A percentile compares a stretch with the other conserved stretches of the same genome.
Conservation (phyloP, 495 filamentous ascomycete species). For the Baudoinia panamericana region DNA sequence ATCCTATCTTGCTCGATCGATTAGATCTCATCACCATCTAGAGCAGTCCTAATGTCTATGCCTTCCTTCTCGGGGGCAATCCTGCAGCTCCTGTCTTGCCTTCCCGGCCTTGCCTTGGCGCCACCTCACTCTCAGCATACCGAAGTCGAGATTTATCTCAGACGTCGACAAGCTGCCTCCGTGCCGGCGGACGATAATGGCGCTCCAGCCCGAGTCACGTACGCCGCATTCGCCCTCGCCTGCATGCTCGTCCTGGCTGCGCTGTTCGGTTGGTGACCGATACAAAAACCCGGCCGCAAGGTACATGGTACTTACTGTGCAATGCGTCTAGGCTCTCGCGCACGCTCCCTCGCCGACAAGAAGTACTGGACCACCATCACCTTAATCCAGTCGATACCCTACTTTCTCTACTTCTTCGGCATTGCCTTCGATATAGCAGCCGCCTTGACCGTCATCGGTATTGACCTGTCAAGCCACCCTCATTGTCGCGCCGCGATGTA, state of each 20-base stretch:
- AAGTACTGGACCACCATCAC: constrained; percentile 13
- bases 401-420: constrained; percentile 18
- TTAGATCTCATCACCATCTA: no score
- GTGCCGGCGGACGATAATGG: background rate
- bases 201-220: constrained; percentile 1
- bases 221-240: constrained; percentile 1
- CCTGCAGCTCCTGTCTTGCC: no score
- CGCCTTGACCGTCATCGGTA: constrained; percentile 12
- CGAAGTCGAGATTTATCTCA: no score
- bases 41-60: no score
- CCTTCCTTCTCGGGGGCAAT: constrained; percentile 1
- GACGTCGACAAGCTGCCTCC: background rate
- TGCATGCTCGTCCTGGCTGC: constrained; percentile 11
- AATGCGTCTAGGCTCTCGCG: constrained; percentile 16
- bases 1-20: no score
- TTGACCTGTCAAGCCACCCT: constrained; percentile 11
- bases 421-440: constrained; percentile 19
- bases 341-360: constrained; percentile 9
- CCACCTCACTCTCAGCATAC: background rate
- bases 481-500: constrained; percentile 24
- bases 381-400: constrained; percentile 19
- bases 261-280: no score
- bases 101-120: background rate
- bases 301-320: constrained; percentile 1
- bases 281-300: background rate